Evolutionary conservation across 2,329 filamentous ascomycete genomes (phyloP), one percentile per base, ranked within the genome.

Genomic region (Exophiala sideris): DNA sequence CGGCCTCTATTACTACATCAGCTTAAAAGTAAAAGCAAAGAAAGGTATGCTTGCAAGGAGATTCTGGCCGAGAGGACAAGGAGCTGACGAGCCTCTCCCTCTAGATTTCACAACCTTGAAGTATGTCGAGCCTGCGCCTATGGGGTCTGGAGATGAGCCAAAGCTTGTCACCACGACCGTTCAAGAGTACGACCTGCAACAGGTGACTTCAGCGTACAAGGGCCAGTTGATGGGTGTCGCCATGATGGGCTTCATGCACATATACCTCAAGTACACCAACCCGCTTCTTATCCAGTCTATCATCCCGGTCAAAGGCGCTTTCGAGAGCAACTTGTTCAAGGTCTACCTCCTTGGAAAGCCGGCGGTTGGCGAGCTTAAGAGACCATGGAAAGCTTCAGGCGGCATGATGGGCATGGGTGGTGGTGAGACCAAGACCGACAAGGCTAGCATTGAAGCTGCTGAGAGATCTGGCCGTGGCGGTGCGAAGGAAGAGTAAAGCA

Each of bases 251-350:
- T 89, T 96, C 69, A 97, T 99, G 92, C 94, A 99, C 79, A 64
- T 99, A 59, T 99, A 97, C 85, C 88, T 99, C 82, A 91, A 96
- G 75, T 99, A 97, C 86, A 97, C 91, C 78, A 99, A 97, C 85
- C 94, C 94, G 39, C 88, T 99, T 48, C 80, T 96, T 68, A 96
- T 99, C 78, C 94, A 99, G 84, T 95, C 88, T 73, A 96, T 99
- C 78, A 94, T 99, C 70, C 94, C 94, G 33, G 80, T 97, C 74
- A 99, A 99, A 86, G 83, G 88, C 70, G 92, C 91, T 42, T 83
- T 99, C 74, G 94, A 99, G 81, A 82, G 87, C 77, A 97, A 96
- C 81, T 79, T 96, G 66, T 83, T 94, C 80, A 96, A 97, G 84
- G 92, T 99, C 69, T 88, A 97, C 76, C 65, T 99, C 61, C 88